These are phyloP conservation scores for Rhodotorula sp. DNA, from an alignment of 1,284 basidiomycete genomes.

Conservation along the genomic window DNA sequence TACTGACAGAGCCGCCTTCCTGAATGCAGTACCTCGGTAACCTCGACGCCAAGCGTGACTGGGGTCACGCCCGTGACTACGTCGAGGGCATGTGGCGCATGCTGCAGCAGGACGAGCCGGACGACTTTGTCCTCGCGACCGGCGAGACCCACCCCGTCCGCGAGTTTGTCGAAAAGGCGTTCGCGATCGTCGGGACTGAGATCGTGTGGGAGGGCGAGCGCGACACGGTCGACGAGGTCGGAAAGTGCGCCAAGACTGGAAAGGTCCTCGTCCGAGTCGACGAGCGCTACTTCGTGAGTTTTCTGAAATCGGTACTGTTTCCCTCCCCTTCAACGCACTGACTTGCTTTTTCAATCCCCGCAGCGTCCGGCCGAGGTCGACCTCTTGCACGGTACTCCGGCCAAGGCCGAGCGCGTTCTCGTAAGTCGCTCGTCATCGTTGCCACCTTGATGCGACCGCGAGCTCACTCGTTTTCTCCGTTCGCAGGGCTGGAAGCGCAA, in stretches of 20 bases:
- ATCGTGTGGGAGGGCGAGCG: conserved; percentile 72
- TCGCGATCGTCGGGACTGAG: conserved; percentile 63
- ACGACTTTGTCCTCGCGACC: conserved; percentile 88
- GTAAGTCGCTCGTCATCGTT: conserved; percentile 45
- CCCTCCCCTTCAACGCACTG: too few species aligned
- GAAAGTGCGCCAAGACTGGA: conserved; percentile 64
- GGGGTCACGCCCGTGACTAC: conserved; percentile 68
- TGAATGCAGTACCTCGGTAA: conserved; percentile 70
- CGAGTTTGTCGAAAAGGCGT: conserved; percentile 83
- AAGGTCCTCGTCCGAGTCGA: conserved; percentile 76
- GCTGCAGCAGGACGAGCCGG: conserved; percentile 74
- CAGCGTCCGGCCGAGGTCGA: conserved; percentile 77
- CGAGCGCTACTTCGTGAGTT: conserved; percentile 70
- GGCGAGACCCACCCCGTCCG: conserved; percentile 88
- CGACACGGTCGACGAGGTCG: conserved; percentile 64
- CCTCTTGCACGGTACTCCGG: conserved; percentile 75
- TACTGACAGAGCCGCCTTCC: neutral
- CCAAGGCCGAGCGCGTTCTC: conserved; percentile 76
- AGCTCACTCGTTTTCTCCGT: too few species aligned
- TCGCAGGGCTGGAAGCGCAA: conserved; percentile 71
- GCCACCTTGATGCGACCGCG: neutral
- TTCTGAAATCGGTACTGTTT: conserved; percentile 18
- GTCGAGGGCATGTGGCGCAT: conserved; percentile 83
- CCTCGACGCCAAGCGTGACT: conserved; percentile 84
- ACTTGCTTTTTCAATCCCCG: too few species aligned